Evolutionary conservation across 352 stramenopile species (phyloP).

Genomic region (Phytophthora pisi): DNA sequence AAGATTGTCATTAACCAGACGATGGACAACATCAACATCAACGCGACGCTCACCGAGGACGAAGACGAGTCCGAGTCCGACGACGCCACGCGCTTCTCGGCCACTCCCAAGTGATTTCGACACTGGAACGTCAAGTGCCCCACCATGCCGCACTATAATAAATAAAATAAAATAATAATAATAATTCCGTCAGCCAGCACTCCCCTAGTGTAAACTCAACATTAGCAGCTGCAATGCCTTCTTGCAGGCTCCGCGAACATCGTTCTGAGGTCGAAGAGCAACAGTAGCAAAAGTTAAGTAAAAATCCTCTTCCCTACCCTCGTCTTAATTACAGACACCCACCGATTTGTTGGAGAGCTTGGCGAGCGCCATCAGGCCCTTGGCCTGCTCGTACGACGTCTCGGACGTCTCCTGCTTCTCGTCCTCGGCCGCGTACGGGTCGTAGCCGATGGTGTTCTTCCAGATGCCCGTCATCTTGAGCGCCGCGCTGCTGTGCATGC

Average conservation of each 20-base stretch:
- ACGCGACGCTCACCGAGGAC: conserved; percentile 38
- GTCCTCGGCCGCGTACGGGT: conserved; percentile 90
- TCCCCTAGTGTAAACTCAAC: background rate
- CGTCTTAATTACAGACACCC: conserved; percentile 7
- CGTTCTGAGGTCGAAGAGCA: conserved; percentile 44
- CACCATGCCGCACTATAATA: conserved; percentile 82
- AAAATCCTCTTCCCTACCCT: conserved; percentile 4
- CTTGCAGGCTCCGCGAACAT: conserved; percentile 83
- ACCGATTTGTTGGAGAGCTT: conserved; percentile 95
- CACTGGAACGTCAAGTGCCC: conserved; percentile 94
- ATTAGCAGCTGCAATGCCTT: conserved; percentile 45
- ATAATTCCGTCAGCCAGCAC: conserved; percentile 3
- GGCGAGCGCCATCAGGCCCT: conserved; percentile 94
- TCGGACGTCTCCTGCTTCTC: conserved; percentile 69
- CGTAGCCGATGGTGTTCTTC: conserved; percentile 97
- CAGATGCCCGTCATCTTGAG: conserved; percentile 97
- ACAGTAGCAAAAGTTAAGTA: conserved; percentile 6
- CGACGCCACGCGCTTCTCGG: conserved; percentile 42
- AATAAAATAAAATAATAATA: conserved; percentile 3
- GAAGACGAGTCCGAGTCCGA: conserved; percentile 42
- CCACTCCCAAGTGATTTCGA: conserved; percentile 71
- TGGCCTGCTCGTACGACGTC: conserved; percentile 87
- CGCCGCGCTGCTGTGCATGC: conserved; percentile 92
- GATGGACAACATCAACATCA: conserved; percentile 10
- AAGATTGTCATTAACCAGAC: background rate